Base-by-base conservation (phyloP, 768 basidiomycete species). In the Auriscalpium orientale region DNA sequence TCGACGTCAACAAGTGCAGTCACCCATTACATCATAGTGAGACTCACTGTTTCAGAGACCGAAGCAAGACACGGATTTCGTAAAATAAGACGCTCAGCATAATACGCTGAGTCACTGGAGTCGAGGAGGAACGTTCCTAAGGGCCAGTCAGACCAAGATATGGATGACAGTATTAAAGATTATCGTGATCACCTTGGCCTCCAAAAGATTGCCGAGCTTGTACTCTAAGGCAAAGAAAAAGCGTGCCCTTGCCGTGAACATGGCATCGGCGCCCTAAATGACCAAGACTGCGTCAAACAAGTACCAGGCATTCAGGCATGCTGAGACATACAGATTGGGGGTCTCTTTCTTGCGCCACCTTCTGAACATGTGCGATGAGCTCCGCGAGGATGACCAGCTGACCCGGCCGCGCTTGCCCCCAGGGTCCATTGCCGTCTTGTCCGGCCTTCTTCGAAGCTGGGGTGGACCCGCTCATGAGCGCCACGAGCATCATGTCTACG, bases 401-500 rank as follows among this genome's bases (percentile, higher is more conserved):
- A 1, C 89, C 89, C 15, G 83, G 66, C 20, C 82, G 76, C 21
- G 79, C 76, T 52, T 71, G 73, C 4, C 74, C 78, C 79, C 79
- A 81, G 21, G 64, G 40, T 15, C 59, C 53, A 35, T 34, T 58
- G 1, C 51, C 56, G 2, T 56, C 64, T n/a, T 59, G 62, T 50
- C 57, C 56, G 33, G 48, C 62, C 12, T 58, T 56, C n/a, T 50
- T 53, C 11, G 65, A 68, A 8, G 63, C 65, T 36, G 50, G 51
- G 43, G 57, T 58, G 9, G 73, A 67, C 58, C 81, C 80, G 55
- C 78, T 81, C 76, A 85, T 78, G 44, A 89, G 64, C 10, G 84
- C 87, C 2, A 89, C 76, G 4, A 83, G 74, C 62, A 89, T 71
- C 87, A 91, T 90, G 62, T 89, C 88, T 7, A 82, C 73, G 65